Base-by-base conservation (phyloP, 345 rosid genomes). In the Ceriops tagal region DNA sequence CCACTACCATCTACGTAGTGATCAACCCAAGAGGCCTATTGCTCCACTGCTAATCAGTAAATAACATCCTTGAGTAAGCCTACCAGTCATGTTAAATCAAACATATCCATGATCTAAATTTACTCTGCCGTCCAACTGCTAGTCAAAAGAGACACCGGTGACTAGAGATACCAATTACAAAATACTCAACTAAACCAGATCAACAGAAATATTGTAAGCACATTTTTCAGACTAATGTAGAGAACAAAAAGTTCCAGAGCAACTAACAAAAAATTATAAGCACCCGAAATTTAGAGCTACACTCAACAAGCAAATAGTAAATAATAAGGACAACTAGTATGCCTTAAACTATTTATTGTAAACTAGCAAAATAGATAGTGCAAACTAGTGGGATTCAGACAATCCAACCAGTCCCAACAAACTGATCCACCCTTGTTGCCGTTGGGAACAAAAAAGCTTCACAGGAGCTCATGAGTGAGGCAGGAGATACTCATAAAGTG, bases 261-360 rank as follows among this genome's bases (percentile, higher is more conserved):
- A 63, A 76, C 82, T 74, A 84, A 83, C 80, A 87, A 74, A 86
- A 65, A 82, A 74, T 79, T 67, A 83, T 79, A 84, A 83, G 86
- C 95, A 88, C 72, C 75, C 84, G 87, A 83, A 84, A 79, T 77
- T 79, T 77, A 77, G 83, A 72, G 73, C 95, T 83, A 86, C 92
- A 88, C 88, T 84, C 84, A 80, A 76, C 69, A 73, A 67, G 70
- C 78, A 87, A 82, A 85, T 78, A 68, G 77, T 80, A 56, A 56
- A 70, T 77, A 76, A 75, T 31, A 67, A 71, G 76, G 83, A 85
- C 83, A 88, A 71, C 85, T 81, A 76, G 70, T 58, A 83, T 15
- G 84, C 87, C 87, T 80, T 67, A 73, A 81, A 83, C 83, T 78
- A 76, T 86, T 92, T 92, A 87, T 87, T 92, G 73, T 68, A 65